Evolutionary conservation across 2,329 filamentous ascomycete species (phyloP), one percentile per base, ranked within the genome.

Genomic region (Fusarium staphyleae): DNA sequence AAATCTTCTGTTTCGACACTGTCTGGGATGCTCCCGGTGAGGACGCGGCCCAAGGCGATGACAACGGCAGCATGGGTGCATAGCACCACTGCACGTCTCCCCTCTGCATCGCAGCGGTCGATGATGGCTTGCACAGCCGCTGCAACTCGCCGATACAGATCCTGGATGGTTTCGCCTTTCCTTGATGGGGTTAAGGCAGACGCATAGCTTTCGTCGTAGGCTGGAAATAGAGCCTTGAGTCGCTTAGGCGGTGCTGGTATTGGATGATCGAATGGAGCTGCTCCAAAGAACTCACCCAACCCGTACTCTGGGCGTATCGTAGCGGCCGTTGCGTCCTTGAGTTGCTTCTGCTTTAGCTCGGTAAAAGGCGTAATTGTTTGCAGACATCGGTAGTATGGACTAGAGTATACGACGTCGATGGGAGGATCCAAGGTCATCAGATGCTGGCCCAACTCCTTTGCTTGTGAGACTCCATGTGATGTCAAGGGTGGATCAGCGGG

Each of bases 21-120:
- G 1, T 85, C 81, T 0, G 93, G 93, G 81, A 93, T 87, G 15
- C 74, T 67, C 0, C 91, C 92, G 2, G 93, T 97, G 65, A 99
- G 77, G 1, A 86, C 87, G 33, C 95, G 83, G 1, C 93, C 93
- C 62, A 95, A 83, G 8, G 90, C 88, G 70, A 99, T 97, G 67
- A 98, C 83, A 10, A 88, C 86, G 4, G 95, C 95, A 2, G 95
- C 95, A 76, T 99, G 95, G 1, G 90, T 89, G 74, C 91, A 96
- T 32, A 99, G 80, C 33, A 97, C 74, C 18, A 96, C 80, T 0
- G 90, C 82, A 65, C 83, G 85, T 32, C 83, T 78, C n/a, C 86
- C 84, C 41, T 89, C 81, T n/a, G 74, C 72, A 69, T 97, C 92
- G 53, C 90, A 86, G 46, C 85, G 81, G 22, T 82, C 79, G 62